Conservation (phyloP, 768 basidiomycete genomes). For the Cytidiella melzeri region DNA sequence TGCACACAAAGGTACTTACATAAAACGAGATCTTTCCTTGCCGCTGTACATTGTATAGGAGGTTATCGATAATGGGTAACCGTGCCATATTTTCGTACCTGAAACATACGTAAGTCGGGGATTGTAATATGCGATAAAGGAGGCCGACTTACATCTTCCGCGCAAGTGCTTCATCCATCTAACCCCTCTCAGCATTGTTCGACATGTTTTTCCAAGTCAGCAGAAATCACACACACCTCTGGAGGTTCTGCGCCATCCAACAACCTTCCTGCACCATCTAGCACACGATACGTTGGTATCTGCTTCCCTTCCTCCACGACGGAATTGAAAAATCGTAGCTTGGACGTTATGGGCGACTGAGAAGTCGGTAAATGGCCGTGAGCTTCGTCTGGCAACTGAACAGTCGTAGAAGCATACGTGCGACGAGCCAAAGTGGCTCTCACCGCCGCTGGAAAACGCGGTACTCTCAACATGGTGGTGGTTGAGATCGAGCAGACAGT, state of each 20-base stretch:
- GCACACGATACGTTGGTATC: conserved; percentile 82
- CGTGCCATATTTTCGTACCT: conserved; percentile 78
- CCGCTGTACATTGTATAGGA: conserved; percentile 87
- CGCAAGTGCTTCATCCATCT: conserved; percentile 57
- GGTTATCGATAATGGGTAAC: conserved; percentile 77
- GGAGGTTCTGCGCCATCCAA: conserved; percentile 71
- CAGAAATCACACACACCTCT: conserved; percentile 42
- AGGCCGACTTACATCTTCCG: conserved; percentile 43
- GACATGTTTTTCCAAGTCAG: neutral
- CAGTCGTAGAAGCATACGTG: conserved; percentile 5
- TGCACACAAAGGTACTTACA: conserved; percentile 55
- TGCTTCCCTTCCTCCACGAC: conserved; percentile 51
- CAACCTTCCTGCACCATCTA: conserved; percentile 74
- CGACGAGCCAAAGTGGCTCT: neutral
- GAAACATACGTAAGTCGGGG: neutral
- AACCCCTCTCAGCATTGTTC: conserved; percentile 8
- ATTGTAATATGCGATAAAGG: neutral
- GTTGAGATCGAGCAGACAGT: conserved; percentile 1
- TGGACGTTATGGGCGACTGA: conserved; percentile 58
- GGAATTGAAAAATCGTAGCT: conserved; percentile 76
- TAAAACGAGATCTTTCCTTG: conserved; percentile 93
- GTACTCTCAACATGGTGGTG: conserved; percentile 18
- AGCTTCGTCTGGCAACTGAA: conserved; percentile 16
- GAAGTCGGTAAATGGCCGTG: conserved; percentile 37
- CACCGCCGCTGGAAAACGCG: conserved; percentile 7